Evolutionary conservation across 1,139 yeast genomes (phyloP), one percentile per base, ranked within the genome.

Genomic region (Saccharomyces hybrid): DNA sequence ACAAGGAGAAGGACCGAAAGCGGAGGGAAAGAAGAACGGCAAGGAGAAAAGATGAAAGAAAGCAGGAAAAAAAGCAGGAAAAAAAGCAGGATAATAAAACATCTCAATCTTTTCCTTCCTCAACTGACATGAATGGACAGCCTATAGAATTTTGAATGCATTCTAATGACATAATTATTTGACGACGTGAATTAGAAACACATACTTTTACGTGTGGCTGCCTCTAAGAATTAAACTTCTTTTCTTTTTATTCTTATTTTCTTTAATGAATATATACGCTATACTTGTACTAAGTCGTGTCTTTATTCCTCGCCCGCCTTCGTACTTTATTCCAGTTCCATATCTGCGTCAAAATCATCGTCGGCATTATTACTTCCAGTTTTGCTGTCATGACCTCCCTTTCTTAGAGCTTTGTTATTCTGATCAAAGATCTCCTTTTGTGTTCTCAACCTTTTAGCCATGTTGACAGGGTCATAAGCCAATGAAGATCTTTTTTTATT

Each of bases 401-500:
- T 20, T 9, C 9, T 38, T 2, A 38, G 44, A 20, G 20, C 20
- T 9, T 47, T 38, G 25, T 47, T 29, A 28, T 13, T 26, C 28
- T 32, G n/a, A n/a, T 55, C 51, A 27, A 50, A 38, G 28, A 46
- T 27, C 31, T 51, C 53, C 32, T 49, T 50, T 8, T 52, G 51
- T 11, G 51, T 56, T 16, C 56, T 56, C 55, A 55, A 49, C 49
- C 55, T 57, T 46, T 57, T 59, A 4, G 52, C 38, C 11, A 56
- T 50, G 5, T 53, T 55, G 13, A 51, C 47, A 23, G 52, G 50
- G 23, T 57, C 58, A 34, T 55, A 51, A 13, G 60, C 49, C 32
- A 50, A 25, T 11, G 55, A 53, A 27, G 59, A 54, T 16, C 61
- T 53, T 13, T 65, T 64, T 53, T 65, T 64, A 3, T 59, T 53